Evolutionary conservation across 1,139 yeast species (phyloP), one percentile per base, ranked within the genome.

Genomic region (Zhuliangozyma blackwelliae): DNA sequence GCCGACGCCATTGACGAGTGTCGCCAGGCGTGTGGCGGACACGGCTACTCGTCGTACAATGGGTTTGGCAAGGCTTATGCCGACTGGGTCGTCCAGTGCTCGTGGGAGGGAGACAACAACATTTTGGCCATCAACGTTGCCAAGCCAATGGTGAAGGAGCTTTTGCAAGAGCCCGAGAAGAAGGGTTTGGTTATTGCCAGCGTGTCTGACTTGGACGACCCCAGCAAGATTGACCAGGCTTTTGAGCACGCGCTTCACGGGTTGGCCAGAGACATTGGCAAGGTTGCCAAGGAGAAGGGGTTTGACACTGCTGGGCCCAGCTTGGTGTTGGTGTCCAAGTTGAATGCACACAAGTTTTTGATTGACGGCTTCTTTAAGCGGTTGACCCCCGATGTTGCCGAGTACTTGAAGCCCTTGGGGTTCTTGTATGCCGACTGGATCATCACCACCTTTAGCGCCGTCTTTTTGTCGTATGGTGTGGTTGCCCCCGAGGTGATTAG

Each of bases 31-130:
- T 88, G 96, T 64, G 96, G 97, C 61, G 97, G 96, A 35, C 96
- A 87, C 56, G 97, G 96, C 30, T 89, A 88, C 63, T 85, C 94
- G 22, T 77, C 90, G 11, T 88, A 88, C 66, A 77, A 86, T 47
- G 96, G 92, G 5, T 85, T 88, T 54, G 96, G 95, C 36, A 86
- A 83, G 57, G 90, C 89, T 26, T 86, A 78, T 61, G 75, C 77
- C 44, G 97, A 88, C 59, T 89, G 95, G 88, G 95, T 85, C 27
- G 96, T 88, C 32, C 95, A 88, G 65, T 87, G 95, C 63, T 88
- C 96, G 16, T 88, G 97, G 97, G 97, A 88, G 67, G 96, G 96
- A 61, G 96, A 88, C 62, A 88, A 88, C 68, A 87, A 82, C 54
- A 80, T 88, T 34, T 70, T 88, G 50, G 86, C 89, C 8, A 77